A percentile compares a stretch with the other conserved stretches of the same genome.
Evolutionary conservation across 805 yeast species (phyloP).

Genomic region (Barnettozyma vustinii): DNA sequence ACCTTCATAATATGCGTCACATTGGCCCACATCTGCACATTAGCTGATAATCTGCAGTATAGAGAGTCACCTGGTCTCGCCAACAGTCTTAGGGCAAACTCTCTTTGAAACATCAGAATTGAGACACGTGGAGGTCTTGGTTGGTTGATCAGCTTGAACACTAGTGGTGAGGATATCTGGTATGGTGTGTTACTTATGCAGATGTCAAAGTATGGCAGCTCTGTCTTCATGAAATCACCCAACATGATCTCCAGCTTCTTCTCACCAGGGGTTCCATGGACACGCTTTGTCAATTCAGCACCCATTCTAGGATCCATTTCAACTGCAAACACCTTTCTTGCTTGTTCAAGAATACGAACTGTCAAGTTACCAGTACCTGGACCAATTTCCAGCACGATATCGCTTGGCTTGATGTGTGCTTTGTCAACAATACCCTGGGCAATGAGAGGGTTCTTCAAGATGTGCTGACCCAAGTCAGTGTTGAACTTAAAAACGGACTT

Average conservation of each 20-base stretch:
- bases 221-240: constrained; percentile 96
- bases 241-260: constrained; percentile 85
- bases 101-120: constrained; percentile 95
- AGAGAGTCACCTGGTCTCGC: constrained; percentile 96
- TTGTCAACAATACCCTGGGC: constrained; percentile 98
- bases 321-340: constrained; percentile 89
- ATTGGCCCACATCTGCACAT: constrained; percentile 99
- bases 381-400: constrained; percentile 91
- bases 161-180: constrained; percentile 94
- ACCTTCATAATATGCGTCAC: constrained; percentile 98
- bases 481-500: constrained; percentile 92
- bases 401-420: constrained; percentile 89
- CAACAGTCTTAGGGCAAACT: constrained; percentile 85
- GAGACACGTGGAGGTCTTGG: constrained; percentile 94
- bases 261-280: constrained; percentile 92
- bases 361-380: constrained; percentile 99
- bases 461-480: constrained; percentile 95
- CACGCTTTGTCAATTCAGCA: constrained; percentile 95
- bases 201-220: constrained; percentile 89
- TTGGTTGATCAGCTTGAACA: constrained; percentile 83
- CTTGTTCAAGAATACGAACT: constrained; percentile 86
- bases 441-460: constrained; percentile 89
- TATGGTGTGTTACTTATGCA: constrained; percentile 97
- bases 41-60: constrained; percentile 90
- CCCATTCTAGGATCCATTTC: constrained; percentile 99